Base-by-base conservation (phyloP, 495 filamentous ascomycete genomes). In the Trichocladium uniseriatum region DNA sequence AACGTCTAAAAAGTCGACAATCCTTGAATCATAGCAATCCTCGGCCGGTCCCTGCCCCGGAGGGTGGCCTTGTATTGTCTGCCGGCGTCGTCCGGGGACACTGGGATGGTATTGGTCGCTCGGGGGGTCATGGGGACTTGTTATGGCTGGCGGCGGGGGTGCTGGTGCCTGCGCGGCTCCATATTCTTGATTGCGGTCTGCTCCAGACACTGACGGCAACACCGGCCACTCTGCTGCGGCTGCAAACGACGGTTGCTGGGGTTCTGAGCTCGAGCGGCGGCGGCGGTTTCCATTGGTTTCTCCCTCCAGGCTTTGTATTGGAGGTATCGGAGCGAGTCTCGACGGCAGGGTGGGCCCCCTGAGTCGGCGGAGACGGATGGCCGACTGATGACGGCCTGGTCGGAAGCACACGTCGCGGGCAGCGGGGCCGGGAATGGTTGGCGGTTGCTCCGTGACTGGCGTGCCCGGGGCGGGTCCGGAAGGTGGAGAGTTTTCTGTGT, bases 1-100 rank as follows among this genome's bases (percentile, higher is more conserved):
- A 18, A 83, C 79, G 63, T 88, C 84, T 18, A 88, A 63, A 32
- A 85, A 70, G 61, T 88, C 81, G 22, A 86, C 81, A 22, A 88
- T 61, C 22, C 76, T 71, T 18, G 74, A 49, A 21, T 81, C 78
- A 54, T 69, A 52, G 60, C 70, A 54, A 65, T 78, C 62, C 1
- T 51, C 52, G 2, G 54, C 35, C n/a, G 1, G 64, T 62, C n/a
- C 60, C 64, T 46, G 34, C 8, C n/a, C 28, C 3, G 9, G 14
- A 9, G 42, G 50, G 5, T 22, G 35, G 9, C 15, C 27, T 15
- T 37, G 34, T 2, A 42, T 7, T 3, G 50, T 40, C 20, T 19
- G 50, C 37, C 54, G 38, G n/a, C 50, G 45, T 7, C 50, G 24
- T n/a, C 32, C 28, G n/a, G n/a, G n/a, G 5, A 38, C n/a, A 18